A percentile compares a stretch with the other conserved stretches of the same genome.
Evolutionary conservation across 1,139 yeast genomes (phyloP).

Genomic region (Lodderomyces elongisporus): DNA sequence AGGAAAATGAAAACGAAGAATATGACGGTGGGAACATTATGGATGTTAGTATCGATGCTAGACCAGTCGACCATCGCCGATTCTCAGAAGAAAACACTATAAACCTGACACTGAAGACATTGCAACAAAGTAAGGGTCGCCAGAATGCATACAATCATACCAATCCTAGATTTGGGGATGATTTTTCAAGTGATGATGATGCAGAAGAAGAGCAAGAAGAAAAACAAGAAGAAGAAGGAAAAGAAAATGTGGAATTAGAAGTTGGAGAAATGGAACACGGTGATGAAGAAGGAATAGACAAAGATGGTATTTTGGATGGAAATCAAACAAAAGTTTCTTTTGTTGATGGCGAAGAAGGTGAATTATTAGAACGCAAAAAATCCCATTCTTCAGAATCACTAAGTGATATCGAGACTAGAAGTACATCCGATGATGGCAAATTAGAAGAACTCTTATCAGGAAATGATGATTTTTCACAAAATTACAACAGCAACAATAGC

Average conservation of each 20-base stretch:
- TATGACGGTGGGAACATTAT: constrained; percentile 22
- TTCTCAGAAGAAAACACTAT: constrained; percentile 19
- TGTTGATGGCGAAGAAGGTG: constrained; percentile 1
- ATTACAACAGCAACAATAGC: not conserved
- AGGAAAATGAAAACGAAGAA: constrained; percentile 44
- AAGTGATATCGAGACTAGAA: constrained; percentile 1
- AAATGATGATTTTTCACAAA: constrained; percentile 1
- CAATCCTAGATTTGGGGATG: constrained; percentile 9
- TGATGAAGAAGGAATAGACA: not conserved
- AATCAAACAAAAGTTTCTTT: not conserved
- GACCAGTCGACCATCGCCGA: constrained; percentile 40
- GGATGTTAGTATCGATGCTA: constrained; percentile 32
- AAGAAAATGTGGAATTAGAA: constrained; percentile 1
- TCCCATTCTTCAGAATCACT: constrained; percentile 2
- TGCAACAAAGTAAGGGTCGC: constrained; percentile 5
- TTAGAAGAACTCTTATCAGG: constrained; percentile 16
- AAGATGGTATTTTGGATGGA: not conserved
- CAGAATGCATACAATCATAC: constrained; percentile 13
- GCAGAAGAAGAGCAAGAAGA: constrained; percentile 3
- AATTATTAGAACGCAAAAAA: not conserved
- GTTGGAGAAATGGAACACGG: too few relatives aligned
- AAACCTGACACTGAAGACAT: not conserved
- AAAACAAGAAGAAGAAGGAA: constrained; percentile 3
- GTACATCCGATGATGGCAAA: constrained; percentile 18
- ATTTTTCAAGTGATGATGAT: constrained; percentile 3